Percentiles rank a stretch among this genome's conserved stretches.
These are phyloP conservation scores for Penicillium crystallinum DNA, from an alignment of 495 filamentous ascomycete species.

Conservation along the genomic window DNA sequence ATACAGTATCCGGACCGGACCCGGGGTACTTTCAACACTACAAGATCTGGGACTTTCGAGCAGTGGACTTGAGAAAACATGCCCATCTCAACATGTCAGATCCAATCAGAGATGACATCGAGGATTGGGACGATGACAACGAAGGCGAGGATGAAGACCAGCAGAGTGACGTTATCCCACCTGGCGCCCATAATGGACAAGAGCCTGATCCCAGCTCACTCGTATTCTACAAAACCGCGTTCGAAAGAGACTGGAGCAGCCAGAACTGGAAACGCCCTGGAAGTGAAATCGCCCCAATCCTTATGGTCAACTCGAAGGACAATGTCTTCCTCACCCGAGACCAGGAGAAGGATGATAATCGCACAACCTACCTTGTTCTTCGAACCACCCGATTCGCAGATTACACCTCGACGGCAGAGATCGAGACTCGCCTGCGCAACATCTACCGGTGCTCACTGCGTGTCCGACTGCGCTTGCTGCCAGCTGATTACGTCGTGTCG, in stretches of 20 bases:
- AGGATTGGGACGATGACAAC: constrained; percentile 25
- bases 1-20: constrained; percentile 31
- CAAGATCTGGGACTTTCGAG: constrained; percentile 64
- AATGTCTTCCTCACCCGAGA: constrained; percentile 59
- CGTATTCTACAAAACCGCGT: constrained; percentile 32
- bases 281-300: constrained; percentile 37
- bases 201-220: constrained; percentile 11
- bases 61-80: constrained; percentile 20
- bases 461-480: constrained; percentile 46
- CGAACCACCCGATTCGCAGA: constrained; percentile 50
- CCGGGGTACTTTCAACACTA: constrained; percentile 57
- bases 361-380: constrained; percentile 54
- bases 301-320: constrained; percentile 57
- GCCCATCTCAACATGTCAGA: constrained; percentile 15
- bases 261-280: constrained; percentile 53
- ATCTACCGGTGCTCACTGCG: constrained; percentile 59
- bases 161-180: constrained; percentile 26
- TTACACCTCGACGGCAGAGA: constrained; percentile 60
- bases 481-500: constrained; percentile 8
- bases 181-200: neutral
- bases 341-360: constrained; percentile 7
- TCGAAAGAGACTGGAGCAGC: constrained; percentile 50
- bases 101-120: constrained; percentile 32
- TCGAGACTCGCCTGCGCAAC: constrained; percentile 50
- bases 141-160: constrained; percentile 21